These are phyloP conservation scores for Leccinum brunneo-olivaceum DNA, from an alignment of 1,284 basidiomycete species.

Conservation along the genomic window DNA sequence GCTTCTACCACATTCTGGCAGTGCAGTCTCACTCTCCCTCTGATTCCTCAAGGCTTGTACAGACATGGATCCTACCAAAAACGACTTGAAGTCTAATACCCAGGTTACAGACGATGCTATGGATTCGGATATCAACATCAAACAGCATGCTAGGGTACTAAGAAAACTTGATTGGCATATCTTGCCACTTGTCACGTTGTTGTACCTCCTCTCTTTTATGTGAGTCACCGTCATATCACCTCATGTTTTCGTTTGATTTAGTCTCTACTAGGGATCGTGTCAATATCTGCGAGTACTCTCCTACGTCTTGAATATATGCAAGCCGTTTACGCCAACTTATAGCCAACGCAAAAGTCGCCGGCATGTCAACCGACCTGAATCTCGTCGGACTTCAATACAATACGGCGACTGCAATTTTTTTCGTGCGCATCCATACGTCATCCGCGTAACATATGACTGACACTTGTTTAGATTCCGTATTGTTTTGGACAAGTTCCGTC, in stretches of 20 bases:
- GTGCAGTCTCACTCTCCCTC: not conserved
- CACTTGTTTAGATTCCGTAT: slow-evolving; percentile 33
- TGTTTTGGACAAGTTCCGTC: slow-evolving; percentile 40
- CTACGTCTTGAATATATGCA: not conserved
- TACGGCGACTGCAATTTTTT: slow-evolving; percentile 39
- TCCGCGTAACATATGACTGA: not conserved
- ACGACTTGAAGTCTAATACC: not conserved
- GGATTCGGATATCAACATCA: slow-evolving; percentile 14
- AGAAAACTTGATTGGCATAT: slow-evolving; percentile 43
- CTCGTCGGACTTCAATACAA: slow-evolving; percentile 36
- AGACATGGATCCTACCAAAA: not conserved
- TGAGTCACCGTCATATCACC: slow-evolving; percentile 22
- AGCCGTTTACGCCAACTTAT: not conserved
- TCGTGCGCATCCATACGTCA: slow-evolving; percentile 26
- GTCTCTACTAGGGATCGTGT: slow-evolving; percentile 25
- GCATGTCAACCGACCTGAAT: slow-evolving; percentile 34
- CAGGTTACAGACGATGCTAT: not conserved
- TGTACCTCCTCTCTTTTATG: slow-evolving; percentile 51
- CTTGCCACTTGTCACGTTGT: slow-evolving; percentile 41
- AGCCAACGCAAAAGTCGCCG: slow-evolving; percentile 28
- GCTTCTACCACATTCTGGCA: not conserved
- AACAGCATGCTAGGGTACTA: slow-evolving; percentile 31
- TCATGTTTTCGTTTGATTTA: not conserved
- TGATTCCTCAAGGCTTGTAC: not conserved
- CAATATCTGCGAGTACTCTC: slow-evolving; percentile 21